phyloP scores from a whole-genome alignment of 768 basidiomycete species.

The Jaapia argillacea region DNA sequence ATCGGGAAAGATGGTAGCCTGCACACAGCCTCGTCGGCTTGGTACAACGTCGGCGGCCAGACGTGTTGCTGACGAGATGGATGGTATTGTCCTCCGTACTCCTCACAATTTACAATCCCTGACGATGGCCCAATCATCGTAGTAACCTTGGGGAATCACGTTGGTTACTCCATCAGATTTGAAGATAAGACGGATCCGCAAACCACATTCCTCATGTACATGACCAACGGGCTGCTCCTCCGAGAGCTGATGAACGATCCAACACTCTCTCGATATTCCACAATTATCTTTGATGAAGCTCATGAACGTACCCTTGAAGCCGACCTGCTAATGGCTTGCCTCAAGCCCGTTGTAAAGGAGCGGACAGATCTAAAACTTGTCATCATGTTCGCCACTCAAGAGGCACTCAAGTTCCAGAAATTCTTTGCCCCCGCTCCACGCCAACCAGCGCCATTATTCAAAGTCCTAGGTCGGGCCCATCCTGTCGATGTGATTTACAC shows the following conservation, averaged over 20 bases:
- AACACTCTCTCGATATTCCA: conserved; percentile 84
- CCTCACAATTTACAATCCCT: conserved; percentile 8
- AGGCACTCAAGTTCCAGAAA: conserved; percentile 98
- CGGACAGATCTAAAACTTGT: conserved; percentile 95
- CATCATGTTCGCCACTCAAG: conserved; percentile 96
- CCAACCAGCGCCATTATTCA: conserved; percentile 81
- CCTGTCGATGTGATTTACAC: conserved; percentile 98
- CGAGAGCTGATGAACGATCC: conserved; percentile 96
- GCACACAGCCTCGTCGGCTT: conserved; percentile 93
- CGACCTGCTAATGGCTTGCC: conserved; percentile 90
- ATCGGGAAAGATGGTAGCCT: conserved; percentile 86
- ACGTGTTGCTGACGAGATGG: conserved; percentile 98
- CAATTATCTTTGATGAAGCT: conserved; percentile 97
- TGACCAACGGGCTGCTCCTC: conserved; percentile 99
- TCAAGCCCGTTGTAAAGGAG: conserved; percentile 93
- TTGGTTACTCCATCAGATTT: conserved; percentile 98
- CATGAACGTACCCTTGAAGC: conserved; percentile 99
- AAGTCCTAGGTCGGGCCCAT: conserved; percentile 97
- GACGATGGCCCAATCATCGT: conserved; percentile 1
- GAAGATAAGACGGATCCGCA: conserved; percentile 99
- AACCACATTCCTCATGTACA: conserved; percentile 98
- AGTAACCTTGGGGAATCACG: conserved; percentile 94
- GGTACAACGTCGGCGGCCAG: conserved; percentile 98
- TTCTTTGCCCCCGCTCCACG: conserved; percentile 89
- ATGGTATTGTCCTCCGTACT: conserved; percentile 94